These are phyloP conservation scores for Epichloe gansuensis DNA, from an alignment of 2,329 filamentous ascomycete species.

Conservation along the genomic window DNA sequence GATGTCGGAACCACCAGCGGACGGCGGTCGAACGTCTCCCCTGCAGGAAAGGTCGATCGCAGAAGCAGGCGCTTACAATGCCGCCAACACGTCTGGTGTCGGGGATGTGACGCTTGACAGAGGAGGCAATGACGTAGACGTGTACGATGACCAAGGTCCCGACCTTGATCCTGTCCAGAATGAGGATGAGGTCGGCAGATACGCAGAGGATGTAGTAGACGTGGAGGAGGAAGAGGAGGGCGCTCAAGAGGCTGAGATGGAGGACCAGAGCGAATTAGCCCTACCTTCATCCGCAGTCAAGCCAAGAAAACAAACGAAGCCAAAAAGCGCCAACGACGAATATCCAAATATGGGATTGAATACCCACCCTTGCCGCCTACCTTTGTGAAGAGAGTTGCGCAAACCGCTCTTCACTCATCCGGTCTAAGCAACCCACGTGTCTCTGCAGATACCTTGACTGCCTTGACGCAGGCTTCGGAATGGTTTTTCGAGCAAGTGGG, in stretches of 20 bases:
- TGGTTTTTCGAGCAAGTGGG: conserved; percentile 87
- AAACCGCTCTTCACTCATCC: conserved; percentile 56
- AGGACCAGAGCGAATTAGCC: neutral
- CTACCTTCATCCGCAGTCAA: conserved; percentile 1
- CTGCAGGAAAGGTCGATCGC: conserved; percentile 1
- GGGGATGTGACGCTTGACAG: conserved; percentile 8
- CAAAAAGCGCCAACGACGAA: conserved; percentile 27
- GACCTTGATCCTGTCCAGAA: neutral
- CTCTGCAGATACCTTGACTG: conserved; percentile 58
- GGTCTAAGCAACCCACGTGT: conserved; percentile 57
- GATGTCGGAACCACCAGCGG: conserved; percentile 25
- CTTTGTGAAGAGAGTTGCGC: conserved; percentile 63
- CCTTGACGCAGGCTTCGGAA: conserved; percentile 69
- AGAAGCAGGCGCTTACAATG: neutral
- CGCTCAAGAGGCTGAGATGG: neutral
- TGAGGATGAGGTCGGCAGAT: neutral
- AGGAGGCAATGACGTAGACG: neutral
- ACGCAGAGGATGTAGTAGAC: neutral
- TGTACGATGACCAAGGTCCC: conserved; percentile 1
- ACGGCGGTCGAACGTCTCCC: conserved; percentile 16
- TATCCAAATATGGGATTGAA: conserved; percentile 61
- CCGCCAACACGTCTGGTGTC: neutral
- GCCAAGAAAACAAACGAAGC: conserved; percentile 7
- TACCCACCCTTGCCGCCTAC: conserved; percentile 63
- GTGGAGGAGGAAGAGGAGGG: neutral